Evolutionary conservation across 2,329 filamentous ascomycete species (phyloP), one percentile per base, ranked within the genome.

Genomic region (Xylaria sp.): DNA sequence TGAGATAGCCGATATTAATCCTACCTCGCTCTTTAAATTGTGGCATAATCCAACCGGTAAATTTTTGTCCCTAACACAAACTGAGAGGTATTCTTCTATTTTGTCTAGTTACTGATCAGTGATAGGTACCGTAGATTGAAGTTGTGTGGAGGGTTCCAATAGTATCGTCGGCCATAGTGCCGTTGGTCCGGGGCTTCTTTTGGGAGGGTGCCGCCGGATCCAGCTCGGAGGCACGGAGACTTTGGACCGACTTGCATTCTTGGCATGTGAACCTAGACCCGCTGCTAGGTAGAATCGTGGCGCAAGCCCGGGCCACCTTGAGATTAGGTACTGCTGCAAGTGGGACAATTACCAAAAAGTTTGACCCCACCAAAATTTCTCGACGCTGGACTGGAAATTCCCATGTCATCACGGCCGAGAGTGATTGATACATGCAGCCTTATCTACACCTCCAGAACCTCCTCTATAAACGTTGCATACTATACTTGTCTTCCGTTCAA

Each of bases 321-420:
- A n/a, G n/a, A n/a, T n/a, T n/a, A n/a, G n/a, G n/a, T n/a, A n/a
- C n/a, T n/a, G n/a, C n/a, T n/a, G 8, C 17, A 21, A 6, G 24
- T 19, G 17, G 20, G 39, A 38, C 43, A 52, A n/a, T n/a, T 54
- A 52, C 40, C 17, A 43, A 34, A 59, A 42, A 46, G 44, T 53
- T 58, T 17, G 41, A 64, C 64, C 66, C 66, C 66, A 68, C 66
- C 60, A 66, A 65, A 64, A 57, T 62, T 66, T 65, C 47, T 56
- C 39, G 18, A 26, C 16, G 24, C 2, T 37, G 11, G 24, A 34
- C 38, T 8, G 2, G 26, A 19, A 24, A 57, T 42, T 34, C 16
- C 21, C 26, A 29, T 17, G 17, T 44, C 22, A 19, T 41, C 39
- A 13, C 29, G 16, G 29, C 29, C 3, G 9, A 6, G 16, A 34